phyloP scores from a whole-genome alignment of 2,329 filamentous ascomycete species.

The Aspergillus oerlinghausenensis region DNA sequence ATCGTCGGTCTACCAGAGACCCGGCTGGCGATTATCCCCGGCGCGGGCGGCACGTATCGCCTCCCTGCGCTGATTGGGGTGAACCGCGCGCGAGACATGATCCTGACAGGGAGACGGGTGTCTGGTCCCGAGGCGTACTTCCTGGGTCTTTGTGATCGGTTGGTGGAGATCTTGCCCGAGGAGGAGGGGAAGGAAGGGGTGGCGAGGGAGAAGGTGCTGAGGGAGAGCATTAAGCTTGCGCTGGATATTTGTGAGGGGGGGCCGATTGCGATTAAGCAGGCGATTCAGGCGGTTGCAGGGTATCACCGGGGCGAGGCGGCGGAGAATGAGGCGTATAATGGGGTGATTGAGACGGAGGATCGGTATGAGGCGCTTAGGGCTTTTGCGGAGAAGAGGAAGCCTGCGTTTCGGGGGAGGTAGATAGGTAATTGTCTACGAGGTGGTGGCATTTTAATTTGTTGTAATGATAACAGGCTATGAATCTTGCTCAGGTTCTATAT shows the following conservation, averaged over 20 bases:
- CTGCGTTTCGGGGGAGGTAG: constrained; percentile 58
- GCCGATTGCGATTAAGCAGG: constrained; percentile 75
- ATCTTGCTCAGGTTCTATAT: too few species aligned
- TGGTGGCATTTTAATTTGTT: too few species aligned
- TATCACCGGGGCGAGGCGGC: constrained; percentile 62
- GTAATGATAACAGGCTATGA: not conserved
- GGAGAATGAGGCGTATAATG: constrained; percentile 84
- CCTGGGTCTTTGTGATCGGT: constrained; percentile 80
- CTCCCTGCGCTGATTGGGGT: constrained; percentile 77
- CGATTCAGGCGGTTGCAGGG: constrained; percentile 70
- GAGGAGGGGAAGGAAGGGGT: constrained; percentile 49
- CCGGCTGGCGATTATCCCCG: constrained; percentile 86
- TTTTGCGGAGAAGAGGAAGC: constrained; percentile 72
- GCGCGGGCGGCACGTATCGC: constrained; percentile 86
- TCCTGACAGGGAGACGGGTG: constrained; percentile 85
- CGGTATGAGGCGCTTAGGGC: constrained; percentile 81
- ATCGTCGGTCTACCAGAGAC: constrained; percentile 85
- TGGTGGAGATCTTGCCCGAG: constrained; percentile 69
- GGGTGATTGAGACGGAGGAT: constrained; percentile 79
- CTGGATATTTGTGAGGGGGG: constrained; percentile 85
- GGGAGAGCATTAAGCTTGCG: constrained; percentile 73
- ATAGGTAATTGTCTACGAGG: too few species aligned
- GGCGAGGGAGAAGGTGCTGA: constrained; percentile 64
- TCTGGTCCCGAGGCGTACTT: constrained; percentile 83
- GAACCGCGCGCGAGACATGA: constrained; percentile 77